Percentiles rank a stretch among this genome's conserved stretches.
Conservation (phyloP, 2,329 filamentous ascomycete species). For the Cytospora paraplurivora region DNA sequence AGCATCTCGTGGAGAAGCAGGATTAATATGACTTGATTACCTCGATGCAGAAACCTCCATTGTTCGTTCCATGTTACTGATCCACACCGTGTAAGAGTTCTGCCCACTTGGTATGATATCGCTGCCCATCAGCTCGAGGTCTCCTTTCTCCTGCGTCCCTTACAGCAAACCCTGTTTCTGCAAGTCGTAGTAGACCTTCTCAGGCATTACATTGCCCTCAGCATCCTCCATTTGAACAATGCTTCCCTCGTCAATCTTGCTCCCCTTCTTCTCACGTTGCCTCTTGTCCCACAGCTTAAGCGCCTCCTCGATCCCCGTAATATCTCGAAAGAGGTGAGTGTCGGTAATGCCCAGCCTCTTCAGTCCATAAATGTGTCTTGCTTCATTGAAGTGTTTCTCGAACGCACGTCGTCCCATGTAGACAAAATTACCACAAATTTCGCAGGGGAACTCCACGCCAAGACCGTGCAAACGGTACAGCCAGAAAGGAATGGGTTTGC, state of each 20-base stretch:
- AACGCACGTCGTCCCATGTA: slow-evolving; percentile 97
- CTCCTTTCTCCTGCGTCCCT: slow-evolving; percentile 19
- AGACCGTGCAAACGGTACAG: slow-evolving; percentile 95
- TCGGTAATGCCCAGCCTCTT: slow-evolving; percentile 94
- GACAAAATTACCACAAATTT: slow-evolving; percentile 98
- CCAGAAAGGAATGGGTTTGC: slow-evolving; percentile 99
- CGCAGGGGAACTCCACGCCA: slow-evolving; percentile 91
- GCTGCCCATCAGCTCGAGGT: not conserved
- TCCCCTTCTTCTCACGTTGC: slow-evolving; percentile 78
- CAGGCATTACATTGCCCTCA: slow-evolving; percentile 97
- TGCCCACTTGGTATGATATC: not conserved
- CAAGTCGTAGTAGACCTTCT: slow-evolving; percentile 96
- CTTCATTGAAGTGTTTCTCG: slow-evolving; percentile 98
- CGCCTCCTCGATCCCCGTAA: slow-evolving; percentile 89
- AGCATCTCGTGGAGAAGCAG: not conserved
- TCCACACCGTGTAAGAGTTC: not conserved
- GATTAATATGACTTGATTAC: not conserved
- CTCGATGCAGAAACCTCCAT: not conserved
- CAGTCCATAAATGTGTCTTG: slow-evolving; percentile 87
- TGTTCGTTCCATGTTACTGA: not conserved
- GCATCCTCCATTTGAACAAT: slow-evolving; percentile 98
- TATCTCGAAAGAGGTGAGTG: slow-evolving; percentile 88
- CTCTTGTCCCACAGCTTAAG: slow-evolving; percentile 91
- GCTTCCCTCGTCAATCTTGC: slow-evolving; percentile 74
- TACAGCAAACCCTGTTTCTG: slow-evolving; percentile 87